Conservation (phyloP, 176 grass and related monocot species). For the Zea luxurians region DNA sequence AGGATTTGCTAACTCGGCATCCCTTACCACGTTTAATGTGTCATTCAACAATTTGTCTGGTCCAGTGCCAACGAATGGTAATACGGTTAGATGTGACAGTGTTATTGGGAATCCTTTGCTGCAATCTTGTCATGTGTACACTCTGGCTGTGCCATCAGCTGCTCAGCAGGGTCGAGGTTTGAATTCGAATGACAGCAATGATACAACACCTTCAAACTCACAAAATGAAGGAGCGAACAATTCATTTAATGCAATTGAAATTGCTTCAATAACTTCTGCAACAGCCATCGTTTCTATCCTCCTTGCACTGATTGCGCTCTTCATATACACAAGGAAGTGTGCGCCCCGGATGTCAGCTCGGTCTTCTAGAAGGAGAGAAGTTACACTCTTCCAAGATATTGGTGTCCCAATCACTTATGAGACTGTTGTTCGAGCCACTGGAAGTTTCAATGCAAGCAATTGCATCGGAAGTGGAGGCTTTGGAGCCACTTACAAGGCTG, state of each 20-base stretch:
- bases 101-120: constrained; percentile 89
- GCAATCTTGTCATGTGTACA: constrained; percentile 73
- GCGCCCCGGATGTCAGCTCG: constrained; percentile 51
- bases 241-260: constrained; percentile 86
- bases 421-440: constrained; percentile 82
- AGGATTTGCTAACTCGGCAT: constrained; percentile 55
- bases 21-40: constrained; percentile 71
- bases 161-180: constrained; percentile 47
- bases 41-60: constrained; percentile 99
- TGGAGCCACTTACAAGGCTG: constrained; percentile 95
- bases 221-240: constrained; percentile 55
- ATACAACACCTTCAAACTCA: constrained; percentile 38
- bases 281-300: constrained; percentile 92
- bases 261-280: constrained; percentile 92
- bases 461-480: constrained; percentile 97
- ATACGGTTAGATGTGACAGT: constrained; percentile 68
- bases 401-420: constrained; percentile 75
- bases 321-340: constrained; percentile 95
- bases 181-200: constrained; percentile 54
- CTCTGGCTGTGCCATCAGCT: constrained; percentile 65
- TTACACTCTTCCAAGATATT: constrained; percentile 76
- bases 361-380: constrained; percentile 70
- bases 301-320: constrained; percentile 80
- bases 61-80: constrained; percentile 70
- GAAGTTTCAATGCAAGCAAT: constrained; percentile 92